phyloP scores from a whole-genome alignment of 305 asterid genomes.

The Rubia tinctorum region DNA sequence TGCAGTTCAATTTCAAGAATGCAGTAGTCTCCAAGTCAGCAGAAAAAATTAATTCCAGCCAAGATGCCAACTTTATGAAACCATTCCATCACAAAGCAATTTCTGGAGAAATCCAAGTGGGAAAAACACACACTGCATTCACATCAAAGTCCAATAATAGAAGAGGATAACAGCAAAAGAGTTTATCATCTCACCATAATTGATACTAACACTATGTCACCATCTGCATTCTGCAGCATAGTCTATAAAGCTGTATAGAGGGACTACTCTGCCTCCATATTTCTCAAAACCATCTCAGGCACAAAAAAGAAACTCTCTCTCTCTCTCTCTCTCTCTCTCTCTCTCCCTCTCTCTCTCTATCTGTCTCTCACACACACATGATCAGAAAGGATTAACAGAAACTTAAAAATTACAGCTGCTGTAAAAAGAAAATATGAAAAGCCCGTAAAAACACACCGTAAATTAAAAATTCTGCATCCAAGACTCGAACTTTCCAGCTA shows the following conservation, averaged over 20 bases:
- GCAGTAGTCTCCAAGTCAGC: background rate
- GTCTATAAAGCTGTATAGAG: too few relatives aligned
- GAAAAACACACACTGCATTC: background rate
- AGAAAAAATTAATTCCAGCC: background rate
- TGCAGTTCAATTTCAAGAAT: background rate
- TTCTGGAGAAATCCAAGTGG: background rate
- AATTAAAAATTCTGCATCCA: background rate
- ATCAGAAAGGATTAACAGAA: background rate
- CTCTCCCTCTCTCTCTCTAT: too few relatives aligned
- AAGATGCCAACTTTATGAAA: slow-evolving; percentile 1
- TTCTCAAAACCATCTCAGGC: too few relatives aligned
- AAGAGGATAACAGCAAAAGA: background rate
- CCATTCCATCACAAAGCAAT: background rate
- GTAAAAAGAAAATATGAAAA: background rate
- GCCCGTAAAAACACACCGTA: background rate
- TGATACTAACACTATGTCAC: background rate
- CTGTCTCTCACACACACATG: background rate
- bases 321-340: too few relatives aligned
- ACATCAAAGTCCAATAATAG: background rate
- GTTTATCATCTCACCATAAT: background rate
- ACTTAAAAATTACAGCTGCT: background rate
- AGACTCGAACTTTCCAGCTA: background rate
- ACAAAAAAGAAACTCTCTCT: too few relatives aligned
- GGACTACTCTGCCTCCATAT: too few relatives aligned
- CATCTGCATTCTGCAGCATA: background rate